Evolutionary conservation across 2,329 filamentous ascomycete species (phyloP), one percentile per base, ranked within the genome.

Genomic region (Botryotinia narcissicola): DNA sequence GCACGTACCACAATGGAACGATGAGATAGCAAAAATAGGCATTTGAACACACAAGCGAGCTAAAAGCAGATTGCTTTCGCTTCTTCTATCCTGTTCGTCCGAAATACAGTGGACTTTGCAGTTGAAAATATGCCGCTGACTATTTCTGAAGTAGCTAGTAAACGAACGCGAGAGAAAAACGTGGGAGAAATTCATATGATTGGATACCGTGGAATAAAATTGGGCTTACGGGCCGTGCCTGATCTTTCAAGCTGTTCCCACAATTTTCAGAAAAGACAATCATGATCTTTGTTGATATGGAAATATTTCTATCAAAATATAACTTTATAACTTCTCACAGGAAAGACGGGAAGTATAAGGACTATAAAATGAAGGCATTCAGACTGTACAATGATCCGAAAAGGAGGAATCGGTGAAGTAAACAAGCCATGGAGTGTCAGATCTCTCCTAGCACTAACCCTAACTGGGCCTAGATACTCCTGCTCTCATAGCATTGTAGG

Each of bases 131-230:
- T 62, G 22, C 35, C 35, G 25, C 60, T 40, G 60, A 62, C 35
- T 62, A 62, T 62, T 42, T 40, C 60, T n/a, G 60, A 40, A 62
- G 60, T 62, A 62, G 60, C 60, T 62, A 62, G 60, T 10, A 37
- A 42, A 40, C 22, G 14, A 62, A 62, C 37, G 60, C 22, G 35
- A 62, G 59, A 35, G 25, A 62, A 42, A 40, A 62, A 29, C 60
- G 35, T 62, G 25, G 35, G 16, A 42, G 22, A 5, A 42, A 40
- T 40, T 4, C 32, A 16, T n/a, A 62, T 6, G 35, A 62, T 42
- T 62, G 37, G 59, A 40, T 62, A 62, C 35, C 59, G n/a, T n/a
- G 35, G 25, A 37, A n/a, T 37, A n/a, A 62, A 62, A 62, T 20
- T 62, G 22, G 37, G 35, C 35, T 18, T 18, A 25, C 12, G 35